phyloP scores from a whole-genome alignment of 768 basidiomycete species.

The Boletus rex-veris region DNA sequence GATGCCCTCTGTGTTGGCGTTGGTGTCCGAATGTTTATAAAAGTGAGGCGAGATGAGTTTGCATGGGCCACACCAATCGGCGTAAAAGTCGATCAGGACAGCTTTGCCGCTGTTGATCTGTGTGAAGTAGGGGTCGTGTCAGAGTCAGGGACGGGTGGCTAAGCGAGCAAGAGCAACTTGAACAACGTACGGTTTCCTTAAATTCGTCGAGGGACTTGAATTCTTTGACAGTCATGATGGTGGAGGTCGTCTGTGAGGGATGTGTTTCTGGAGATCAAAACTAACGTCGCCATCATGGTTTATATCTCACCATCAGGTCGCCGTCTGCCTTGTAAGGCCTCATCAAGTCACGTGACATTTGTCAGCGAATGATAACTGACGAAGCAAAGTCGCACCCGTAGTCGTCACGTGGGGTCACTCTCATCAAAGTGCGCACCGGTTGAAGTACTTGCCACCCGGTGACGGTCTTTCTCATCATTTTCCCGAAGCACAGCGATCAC shows the following conservation, averaged over 20 bases:
- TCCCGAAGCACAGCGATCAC: too few species aligned
- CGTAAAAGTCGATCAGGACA: slow-evolving; percentile 21
- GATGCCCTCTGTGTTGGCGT: slow-evolving; percentile 25
- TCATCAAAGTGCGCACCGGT: too few species aligned
- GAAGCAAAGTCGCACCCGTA: not conserved
- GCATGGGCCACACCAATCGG: slow-evolving; percentile 22
- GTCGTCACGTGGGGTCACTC: too few species aligned
- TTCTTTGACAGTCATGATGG: not conserved
- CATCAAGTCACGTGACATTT: not conserved
- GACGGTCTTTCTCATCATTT: too few species aligned
- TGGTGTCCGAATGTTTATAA: not conserved
- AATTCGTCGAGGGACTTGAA: not conserved
- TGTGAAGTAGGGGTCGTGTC: not conserved
- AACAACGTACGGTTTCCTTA: not conserved
- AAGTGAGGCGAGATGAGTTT: slow-evolving; percentile 15
- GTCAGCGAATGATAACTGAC: slow-evolving; percentile 2
- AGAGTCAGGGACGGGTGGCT: not conserved
- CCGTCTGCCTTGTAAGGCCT: too few species aligned
- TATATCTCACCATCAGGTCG: not conserved
- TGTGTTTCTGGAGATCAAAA: not conserved
- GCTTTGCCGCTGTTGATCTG: slow-evolving; percentile 5
- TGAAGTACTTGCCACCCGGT: too few species aligned
- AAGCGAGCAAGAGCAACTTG: not conserved
- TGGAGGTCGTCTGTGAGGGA: not conserved
- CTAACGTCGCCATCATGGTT: not conserved